phyloP scores from a whole-genome alignment of 768 basidiomycete species.

The Leccinum truebloodii region DNA sequence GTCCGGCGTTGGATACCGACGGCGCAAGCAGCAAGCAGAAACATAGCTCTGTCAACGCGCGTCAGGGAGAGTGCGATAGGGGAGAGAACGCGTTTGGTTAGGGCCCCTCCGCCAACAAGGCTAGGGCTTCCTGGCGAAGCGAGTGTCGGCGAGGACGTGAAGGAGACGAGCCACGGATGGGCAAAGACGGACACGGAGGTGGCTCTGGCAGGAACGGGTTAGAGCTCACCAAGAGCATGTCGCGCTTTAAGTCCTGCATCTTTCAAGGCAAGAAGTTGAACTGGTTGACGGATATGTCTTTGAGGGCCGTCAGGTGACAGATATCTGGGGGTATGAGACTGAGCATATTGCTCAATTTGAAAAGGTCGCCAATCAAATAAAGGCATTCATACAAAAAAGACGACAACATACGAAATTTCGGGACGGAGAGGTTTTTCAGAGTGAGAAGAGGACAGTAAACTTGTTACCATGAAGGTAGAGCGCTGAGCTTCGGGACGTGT shows the following conservation, averaged over 20 bases:
- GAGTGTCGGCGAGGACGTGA: no score
- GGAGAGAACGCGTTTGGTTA: no score
- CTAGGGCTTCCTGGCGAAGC: no score
- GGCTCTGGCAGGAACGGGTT: slow-evolving; percentile 58
- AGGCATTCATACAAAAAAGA: not conserved
- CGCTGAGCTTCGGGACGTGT: slow-evolving; percentile 49
- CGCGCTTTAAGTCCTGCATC: slow-evolving; percentile 35
- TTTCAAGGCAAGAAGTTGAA: slow-evolving; percentile 65
- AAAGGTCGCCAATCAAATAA: not conserved
- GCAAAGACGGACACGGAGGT: no score
- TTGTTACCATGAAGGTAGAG: slow-evolving; percentile 52
- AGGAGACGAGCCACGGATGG: slow-evolving; percentile 11
- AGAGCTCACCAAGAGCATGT: slow-evolving; percentile 55
- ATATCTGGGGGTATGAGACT: slow-evolving; percentile 52
- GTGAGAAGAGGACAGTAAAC: slow-evolving; percentile 52
- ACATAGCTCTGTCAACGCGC: no score
- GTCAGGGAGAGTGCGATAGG: no score
- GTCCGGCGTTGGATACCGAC: no score
- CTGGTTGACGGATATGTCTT: slow-evolving; percentile 56
- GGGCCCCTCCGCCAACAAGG: no score
- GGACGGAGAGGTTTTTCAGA: slow-evolving; percentile 56
- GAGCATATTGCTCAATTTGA: slow-evolving; percentile 50
- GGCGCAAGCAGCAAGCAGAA: no score
- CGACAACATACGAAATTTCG: slow-evolving; percentile 58
- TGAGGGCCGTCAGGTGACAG: slow-evolving; percentile 49